phyloP scores from a whole-genome alignment of 768 basidiomycete genomes.

The Termitomyces sp. region DNA sequence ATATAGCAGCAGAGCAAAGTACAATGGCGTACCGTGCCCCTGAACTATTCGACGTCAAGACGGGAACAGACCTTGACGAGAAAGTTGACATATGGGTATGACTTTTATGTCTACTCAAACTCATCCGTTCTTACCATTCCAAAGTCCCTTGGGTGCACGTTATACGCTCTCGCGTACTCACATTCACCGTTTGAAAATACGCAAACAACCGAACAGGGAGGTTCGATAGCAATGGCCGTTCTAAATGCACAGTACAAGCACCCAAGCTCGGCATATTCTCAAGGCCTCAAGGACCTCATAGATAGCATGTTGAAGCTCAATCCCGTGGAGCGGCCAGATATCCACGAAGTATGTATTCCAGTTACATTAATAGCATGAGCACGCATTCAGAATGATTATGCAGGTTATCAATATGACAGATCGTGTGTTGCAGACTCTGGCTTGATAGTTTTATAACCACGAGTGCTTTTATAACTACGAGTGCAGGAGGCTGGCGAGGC shows the following conservation, averaged over 20 bases:
- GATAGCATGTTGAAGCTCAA: slow-evolving; percentile 83
- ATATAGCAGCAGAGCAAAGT: slow-evolving; percentile 96
- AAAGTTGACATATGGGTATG: slow-evolving; percentile 96
- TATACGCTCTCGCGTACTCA: slow-evolving; percentile 92
- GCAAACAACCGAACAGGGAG: slow-evolving; percentile 90
- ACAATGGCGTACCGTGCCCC: slow-evolving; percentile 99
- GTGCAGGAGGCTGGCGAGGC: not conserved
- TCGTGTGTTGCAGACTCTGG: slow-evolving; percentile 55
- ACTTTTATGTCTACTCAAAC: slow-evolving; percentile 5
- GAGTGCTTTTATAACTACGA: not conserved
- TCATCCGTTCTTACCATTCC: slow-evolving; percentile 2
- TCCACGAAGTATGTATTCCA: slow-evolving; percentile 62
- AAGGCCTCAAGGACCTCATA: slow-evolving; percentile 79
- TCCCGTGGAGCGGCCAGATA: slow-evolving; percentile 79
- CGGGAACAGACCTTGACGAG: slow-evolving; percentile 81
- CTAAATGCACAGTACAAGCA: slow-evolving; percentile 92
- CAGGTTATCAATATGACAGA: slow-evolving; percentile 71
- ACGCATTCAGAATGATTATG: not conserved
- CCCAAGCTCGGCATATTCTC: slow-evolving; percentile 81
- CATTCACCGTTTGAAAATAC: slow-evolving; percentile 96
- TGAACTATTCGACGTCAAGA: slow-evolving; percentile 97
- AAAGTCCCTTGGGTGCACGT: slow-evolving; percentile 92
- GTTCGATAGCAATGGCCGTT: slow-evolving; percentile 97
- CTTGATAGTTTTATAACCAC: slow-evolving; percentile 24
- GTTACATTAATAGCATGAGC: not conserved